phyloP scores from a whole-genome alignment of 208 protist genomes.

The Leishmania arabica region DNA sequence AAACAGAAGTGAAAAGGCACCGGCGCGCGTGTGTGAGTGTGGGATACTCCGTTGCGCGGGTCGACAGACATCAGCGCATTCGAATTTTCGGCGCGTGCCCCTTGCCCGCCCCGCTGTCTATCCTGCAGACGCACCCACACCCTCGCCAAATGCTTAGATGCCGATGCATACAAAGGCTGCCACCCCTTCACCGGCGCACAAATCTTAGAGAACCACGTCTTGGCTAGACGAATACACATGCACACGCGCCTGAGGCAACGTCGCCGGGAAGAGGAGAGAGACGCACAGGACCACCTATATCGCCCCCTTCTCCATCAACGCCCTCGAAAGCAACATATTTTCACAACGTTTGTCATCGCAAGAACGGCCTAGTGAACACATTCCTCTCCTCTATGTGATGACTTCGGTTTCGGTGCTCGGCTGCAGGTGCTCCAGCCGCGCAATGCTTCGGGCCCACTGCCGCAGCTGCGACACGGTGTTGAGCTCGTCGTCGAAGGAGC shows the following conservation, averaged over 20 bases:
- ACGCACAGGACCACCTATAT: neutral
- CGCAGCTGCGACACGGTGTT: slow-evolving; percentile 17
- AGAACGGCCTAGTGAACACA: neutral
- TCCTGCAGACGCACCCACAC: neutral
- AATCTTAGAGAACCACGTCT: neutral
- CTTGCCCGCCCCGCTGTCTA: neutral
- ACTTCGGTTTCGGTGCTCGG: slow-evolving; percentile 35
- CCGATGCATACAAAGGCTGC: neutral
- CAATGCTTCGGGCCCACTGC: slow-evolving; percentile 27
- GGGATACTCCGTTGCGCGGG: neutral
- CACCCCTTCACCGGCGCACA: neutral
- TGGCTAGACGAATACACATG: neutral
- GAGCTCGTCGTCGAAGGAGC: slow-evolving; percentile 31
- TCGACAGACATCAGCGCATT: neutral
- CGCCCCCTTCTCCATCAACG: too few species aligned
- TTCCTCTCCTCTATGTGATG: slow-evolving; percentile 14
- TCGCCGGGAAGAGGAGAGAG: neutral
- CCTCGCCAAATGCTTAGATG: neutral
- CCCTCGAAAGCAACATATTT: too few species aligned
- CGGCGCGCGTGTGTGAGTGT: neutral
- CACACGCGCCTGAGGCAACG: neutral
- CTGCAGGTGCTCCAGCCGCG: slow-evolving; percentile 17
- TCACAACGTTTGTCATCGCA: neutral
- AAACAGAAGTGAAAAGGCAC: neutral
- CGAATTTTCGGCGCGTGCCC: neutral